A percentile compares a stretch with the other conserved stretches of the same genome.
These are phyloP conservation scores for Zygosaccharomyces gambellarensis DNA, from an alignment of 805 yeast genomes.

Conservation along the genomic window DNA sequence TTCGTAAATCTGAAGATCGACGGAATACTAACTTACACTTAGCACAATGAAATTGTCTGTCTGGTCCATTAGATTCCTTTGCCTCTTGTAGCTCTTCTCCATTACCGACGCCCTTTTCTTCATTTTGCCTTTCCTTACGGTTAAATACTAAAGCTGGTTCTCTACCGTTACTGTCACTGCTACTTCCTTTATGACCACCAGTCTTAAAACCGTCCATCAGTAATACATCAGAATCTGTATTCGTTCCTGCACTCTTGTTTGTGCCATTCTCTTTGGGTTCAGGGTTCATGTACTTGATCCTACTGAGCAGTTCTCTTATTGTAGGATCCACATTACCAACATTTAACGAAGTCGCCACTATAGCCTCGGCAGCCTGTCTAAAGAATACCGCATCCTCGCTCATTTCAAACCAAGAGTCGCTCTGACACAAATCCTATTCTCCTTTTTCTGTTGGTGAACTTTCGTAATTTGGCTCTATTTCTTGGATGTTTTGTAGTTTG, in stretches of 20 bases:
- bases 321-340: conserved; percentile 29
- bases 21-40: conserved; percentile 61
- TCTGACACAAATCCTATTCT: neutral
- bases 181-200: neutral
- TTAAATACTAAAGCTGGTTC: neutral
- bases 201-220: neutral
- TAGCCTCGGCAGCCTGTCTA: conserved; percentile 33
- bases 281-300: conserved; percentile 24
- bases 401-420: conserved; percentile 10
- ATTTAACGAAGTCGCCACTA: conserved; percentile 28
- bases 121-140: neutral
- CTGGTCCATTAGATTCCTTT: neutral
- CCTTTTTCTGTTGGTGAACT: neutral
- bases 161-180: neutral
- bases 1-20: conserved; percentile 62
- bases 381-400: conserved; percentile 29
- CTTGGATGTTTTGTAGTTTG: neutral
- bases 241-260: neutral
- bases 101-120: neutral
- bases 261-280: neutral
- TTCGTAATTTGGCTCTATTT: neutral
- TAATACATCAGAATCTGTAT: neutral
- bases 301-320: conserved; percentile 27
- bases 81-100: neutral
- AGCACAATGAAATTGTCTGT: conserved; percentile 47